Percentiles rank a stretch among this genome's conserved stretches.
phyloP scores from a whole-genome alignment of 306 rosid genomes.

The Castanopsis chinensis region DNA sequence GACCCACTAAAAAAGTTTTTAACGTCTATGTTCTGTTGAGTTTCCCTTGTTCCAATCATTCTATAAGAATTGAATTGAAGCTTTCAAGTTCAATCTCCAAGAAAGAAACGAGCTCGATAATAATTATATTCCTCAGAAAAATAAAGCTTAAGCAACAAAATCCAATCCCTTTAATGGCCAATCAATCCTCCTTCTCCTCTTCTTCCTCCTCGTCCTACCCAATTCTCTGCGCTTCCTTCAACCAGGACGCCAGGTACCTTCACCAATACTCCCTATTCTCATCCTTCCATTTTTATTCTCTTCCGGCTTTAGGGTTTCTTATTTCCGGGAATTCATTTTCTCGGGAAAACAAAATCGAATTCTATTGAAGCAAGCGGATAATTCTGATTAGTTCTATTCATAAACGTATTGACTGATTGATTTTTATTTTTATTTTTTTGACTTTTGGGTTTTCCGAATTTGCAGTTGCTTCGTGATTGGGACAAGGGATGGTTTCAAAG shows the following conservation, averaged over 20 bases:
- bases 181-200: conserved; percentile 34
- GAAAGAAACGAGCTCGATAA: neutral
- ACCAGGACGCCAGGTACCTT: conserved; percentile 90
- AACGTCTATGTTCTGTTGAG: too few species aligned
- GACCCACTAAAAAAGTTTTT: too few species aligned
- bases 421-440: neutral
- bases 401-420: neutral
- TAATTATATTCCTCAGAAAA: neutral
- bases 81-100: neutral
- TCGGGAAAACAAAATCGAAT: neutral
- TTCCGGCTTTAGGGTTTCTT: neutral
- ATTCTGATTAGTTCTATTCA: neutral
- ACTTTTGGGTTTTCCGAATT: neutral
- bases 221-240: conserved; percentile 85
- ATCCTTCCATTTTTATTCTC: neutral
- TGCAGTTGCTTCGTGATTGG: conserved; percentile 83
- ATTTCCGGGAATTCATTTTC: neutral
- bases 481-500: conserved; percentile 76
- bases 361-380: neutral
- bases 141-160: neutral
- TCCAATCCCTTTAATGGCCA: conserved; percentile 41
- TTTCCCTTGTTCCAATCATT: neutral
- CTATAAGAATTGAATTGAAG: neutral
- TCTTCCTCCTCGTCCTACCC: conserved; percentile 46
- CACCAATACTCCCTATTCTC: too few species aligned